phyloP scores from a whole-genome alignment of 164 flowering plant genomes.

The Vitis rupestris region DNA sequence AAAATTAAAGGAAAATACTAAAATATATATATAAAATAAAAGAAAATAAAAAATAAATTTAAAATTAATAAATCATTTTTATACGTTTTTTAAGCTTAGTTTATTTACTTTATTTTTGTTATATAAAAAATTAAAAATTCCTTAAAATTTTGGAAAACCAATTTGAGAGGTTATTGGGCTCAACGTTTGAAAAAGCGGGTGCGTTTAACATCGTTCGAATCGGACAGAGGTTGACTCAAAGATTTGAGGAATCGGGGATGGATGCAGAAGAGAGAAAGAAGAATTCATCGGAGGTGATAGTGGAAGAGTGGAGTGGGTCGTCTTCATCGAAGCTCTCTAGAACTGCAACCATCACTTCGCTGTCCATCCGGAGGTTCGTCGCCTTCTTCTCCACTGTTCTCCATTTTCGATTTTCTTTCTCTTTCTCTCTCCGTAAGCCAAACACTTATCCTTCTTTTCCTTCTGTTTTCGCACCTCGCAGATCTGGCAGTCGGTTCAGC shows the following conservation, averaged over 20 bases:
- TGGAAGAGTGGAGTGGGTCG: slow-evolving; percentile 92
- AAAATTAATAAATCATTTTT: too few species aligned
- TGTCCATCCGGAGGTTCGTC: slow-evolving; percentile 52
- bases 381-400: neutral
- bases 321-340: slow-evolving; percentile 62
- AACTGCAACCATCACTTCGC: slow-evolving; percentile 62
- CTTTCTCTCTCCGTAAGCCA: neutral
- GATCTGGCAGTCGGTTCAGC: slow-evolving; percentile 57
- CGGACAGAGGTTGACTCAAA: too few species aligned
- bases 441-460: neutral
- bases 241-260: slow-evolving; percentile 14
- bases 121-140: neutral
- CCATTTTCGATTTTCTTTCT: neutral
- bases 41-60: too few species aligned
- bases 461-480: slow-evolving; percentile 7
- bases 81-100: too few species aligned
- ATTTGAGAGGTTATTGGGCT: too few species aligned
- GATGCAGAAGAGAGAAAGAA: neutral
- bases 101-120: too few species aligned
- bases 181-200: too few species aligned
- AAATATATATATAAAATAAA: too few species aligned
- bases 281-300: slow-evolving; percentile 7
- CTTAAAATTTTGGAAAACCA: too few species aligned
- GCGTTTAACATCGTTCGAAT: too few species aligned
- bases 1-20: too few species aligned